Evolutionary conservation across 306 rosid genomes (phyloP).

Genomic region (Glycine tomentella): DNA sequence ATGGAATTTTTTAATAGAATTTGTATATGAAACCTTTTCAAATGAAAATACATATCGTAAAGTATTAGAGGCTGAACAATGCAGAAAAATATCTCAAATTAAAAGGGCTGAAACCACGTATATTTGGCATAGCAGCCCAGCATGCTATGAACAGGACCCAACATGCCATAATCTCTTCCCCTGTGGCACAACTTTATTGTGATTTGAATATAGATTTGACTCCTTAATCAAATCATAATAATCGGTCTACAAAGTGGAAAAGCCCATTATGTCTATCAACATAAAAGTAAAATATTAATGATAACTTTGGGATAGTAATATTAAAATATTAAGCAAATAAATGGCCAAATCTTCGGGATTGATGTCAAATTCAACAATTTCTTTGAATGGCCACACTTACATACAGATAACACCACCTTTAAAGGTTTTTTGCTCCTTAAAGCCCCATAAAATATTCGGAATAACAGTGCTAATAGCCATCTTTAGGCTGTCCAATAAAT

Average conservation of each 20-base stretch:
- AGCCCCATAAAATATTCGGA: slow-evolving; percentile 29
- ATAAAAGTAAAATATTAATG: slow-evolving; percentile 29
- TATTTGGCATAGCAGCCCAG: neutral
- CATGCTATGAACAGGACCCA: slow-evolving; percentile 16
- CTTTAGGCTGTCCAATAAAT: slow-evolving; percentile 39
- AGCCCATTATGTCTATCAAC: slow-evolving; percentile 12
- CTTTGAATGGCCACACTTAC: slow-evolving; percentile 39
- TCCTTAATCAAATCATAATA: slow-evolving; percentile 23
- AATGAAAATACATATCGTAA: neutral
- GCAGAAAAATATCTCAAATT: neutral
- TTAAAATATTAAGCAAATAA: slow-evolving; percentile 26
- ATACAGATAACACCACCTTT: slow-evolving; percentile 14
- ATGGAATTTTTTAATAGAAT: neutral
- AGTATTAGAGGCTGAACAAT: neutral
- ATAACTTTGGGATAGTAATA: slow-evolving; percentile 12
- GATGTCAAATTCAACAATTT: slow-evolving; percentile 43
- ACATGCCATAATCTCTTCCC: neutral
- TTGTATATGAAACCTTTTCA: no score
- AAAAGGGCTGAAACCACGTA: neutral
- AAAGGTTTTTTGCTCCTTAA: slow-evolving; percentile 39
- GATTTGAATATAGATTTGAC: slow-evolving; percentile 30
- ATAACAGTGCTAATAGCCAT: slow-evolving; percentile 35
- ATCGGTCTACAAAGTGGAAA: slow-evolving; percentile 35
- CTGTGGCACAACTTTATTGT: neutral
- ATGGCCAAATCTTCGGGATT: slow-evolving; percentile 27